Evolutionary conservation across 257 asterid species (phyloP).

Genomic region (Nicotiana benthamiana): DNA sequence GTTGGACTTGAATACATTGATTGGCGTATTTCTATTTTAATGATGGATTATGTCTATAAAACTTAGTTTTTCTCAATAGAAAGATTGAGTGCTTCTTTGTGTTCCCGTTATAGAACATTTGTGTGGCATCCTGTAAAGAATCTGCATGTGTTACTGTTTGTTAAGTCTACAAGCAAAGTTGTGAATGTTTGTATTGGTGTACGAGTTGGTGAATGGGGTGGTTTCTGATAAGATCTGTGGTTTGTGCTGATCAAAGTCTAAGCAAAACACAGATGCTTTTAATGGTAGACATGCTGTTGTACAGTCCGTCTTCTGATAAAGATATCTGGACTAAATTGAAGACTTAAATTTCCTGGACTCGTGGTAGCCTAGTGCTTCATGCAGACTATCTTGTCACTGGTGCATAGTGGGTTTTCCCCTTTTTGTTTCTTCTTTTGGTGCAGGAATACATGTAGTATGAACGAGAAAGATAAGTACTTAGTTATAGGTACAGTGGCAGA

Average conservation of each 20-base stretch:
- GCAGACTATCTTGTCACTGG: not conserved
- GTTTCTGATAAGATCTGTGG: not conserved
- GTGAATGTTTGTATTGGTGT: not conserved
- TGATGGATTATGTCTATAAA: not conserved
- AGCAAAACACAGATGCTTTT: not conserved
- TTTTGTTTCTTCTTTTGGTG: not conserved
- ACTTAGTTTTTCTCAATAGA: not conserved
- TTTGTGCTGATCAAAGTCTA: not conserved
- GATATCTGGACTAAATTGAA: not conserved
- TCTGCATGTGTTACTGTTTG: not conserved
- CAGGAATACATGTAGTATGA: not conserved
- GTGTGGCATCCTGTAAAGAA: not conserved
- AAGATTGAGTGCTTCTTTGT: not conserved
- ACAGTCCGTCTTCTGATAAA: not conserved
- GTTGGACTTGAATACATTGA: not conserved
- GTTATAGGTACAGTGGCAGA: not conserved
- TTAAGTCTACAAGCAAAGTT: not conserved
- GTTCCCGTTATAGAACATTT: not conserved
- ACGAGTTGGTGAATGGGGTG: not conserved
- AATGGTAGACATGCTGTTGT: not conserved
- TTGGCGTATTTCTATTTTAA: not conserved
- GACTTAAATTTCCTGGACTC: not conserved
- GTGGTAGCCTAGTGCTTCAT: not conserved
- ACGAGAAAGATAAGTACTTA: not conserved
- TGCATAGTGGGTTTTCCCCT: not conserved